These are phyloP conservation scores for Fraxinus paxiana DNA, from an alignment of 305 asterid genomes.

Conservation along the genomic window DNA sequence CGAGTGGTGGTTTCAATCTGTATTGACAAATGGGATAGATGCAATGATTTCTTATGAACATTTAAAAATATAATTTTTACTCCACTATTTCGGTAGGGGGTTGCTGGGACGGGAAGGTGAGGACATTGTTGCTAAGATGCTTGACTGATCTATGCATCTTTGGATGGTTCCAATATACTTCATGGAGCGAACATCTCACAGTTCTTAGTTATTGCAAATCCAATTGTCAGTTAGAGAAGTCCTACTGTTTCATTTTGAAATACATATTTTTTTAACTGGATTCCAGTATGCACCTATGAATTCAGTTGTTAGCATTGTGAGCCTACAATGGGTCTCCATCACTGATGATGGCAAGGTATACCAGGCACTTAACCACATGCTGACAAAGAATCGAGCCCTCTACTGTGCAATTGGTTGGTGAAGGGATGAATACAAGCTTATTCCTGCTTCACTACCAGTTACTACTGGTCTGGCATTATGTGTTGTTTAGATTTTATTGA, in stretches of 20 bases:
- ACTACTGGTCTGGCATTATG: conserved; percentile 12
- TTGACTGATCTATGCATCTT: not conserved
- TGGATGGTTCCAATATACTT: not conserved
- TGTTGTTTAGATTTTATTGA: not conserved
- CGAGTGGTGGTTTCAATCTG: not conserved
- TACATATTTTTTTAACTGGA: not conserved
- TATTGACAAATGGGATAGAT: not conserved
- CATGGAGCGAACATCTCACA: not conserved
- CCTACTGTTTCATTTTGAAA: not conserved
- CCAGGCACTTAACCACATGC: not conserved
- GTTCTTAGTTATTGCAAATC: not conserved
- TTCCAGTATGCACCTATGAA: not conserved
- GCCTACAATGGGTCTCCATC: not conserved
- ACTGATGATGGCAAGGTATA: not conserved
- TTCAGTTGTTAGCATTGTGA: not conserved
- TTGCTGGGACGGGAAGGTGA: not conserved
- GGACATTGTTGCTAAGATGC: not conserved
- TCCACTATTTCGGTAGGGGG: not conserved
- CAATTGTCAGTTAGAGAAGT: not conserved
- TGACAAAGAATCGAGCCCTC: not conserved
- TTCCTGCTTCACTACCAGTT: not conserved
- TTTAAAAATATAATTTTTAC: not conserved
- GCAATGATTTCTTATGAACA: not conserved
- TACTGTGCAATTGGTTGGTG: not conserved
- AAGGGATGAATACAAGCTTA: not conserved